phyloP scores from a whole-genome alignment of 208 protist species.

The Trichomonas tenax region DNA sequence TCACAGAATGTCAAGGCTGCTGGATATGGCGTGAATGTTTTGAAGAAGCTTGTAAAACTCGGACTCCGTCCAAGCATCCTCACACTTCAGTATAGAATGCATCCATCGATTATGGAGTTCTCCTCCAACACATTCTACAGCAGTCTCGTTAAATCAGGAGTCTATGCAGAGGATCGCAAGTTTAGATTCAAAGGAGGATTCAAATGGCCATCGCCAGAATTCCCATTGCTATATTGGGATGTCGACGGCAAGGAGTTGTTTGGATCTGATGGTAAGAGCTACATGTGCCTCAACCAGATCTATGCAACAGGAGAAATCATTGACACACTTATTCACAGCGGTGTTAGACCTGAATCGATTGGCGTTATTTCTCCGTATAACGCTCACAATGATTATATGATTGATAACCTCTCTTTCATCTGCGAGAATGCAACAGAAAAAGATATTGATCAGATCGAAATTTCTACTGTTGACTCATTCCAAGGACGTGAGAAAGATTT shows the following conservation, averaged over 20 bases:
- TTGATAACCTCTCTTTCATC: not conserved
- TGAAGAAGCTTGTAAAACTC: slow-evolving; percentile 75
- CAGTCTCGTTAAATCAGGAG: not conserved
- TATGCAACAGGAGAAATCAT: not conserved
- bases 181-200: not conserved
- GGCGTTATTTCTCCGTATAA: not conserved
- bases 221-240: not conserved
- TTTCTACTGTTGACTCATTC: slow-evolving; percentile 8
- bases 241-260: not conserved
- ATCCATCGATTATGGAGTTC: slow-evolving; percentile 21
- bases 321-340: not conserved
- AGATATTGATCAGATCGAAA: not conserved
- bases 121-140: slow-evolving; percentile 27
- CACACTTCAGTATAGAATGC: slow-evolving; percentile 33
- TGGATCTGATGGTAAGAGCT: not conserved
- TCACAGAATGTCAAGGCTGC: slow-evolving; percentile 66
- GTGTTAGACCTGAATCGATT: not conserved
- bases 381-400: not conserved
- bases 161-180: not conserved
- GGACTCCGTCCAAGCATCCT: slow-evolving; percentile 50
- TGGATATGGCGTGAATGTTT: slow-evolving; percentile 70
- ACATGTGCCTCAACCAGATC: not conserved
- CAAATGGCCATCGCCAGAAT: not conserved
- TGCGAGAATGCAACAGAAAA: not conserved
- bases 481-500: not conserved